Base-by-base conservation (phyloP, 2,329 filamentous ascomycete species). In the Chalaropsis ovoidea region DNA sequence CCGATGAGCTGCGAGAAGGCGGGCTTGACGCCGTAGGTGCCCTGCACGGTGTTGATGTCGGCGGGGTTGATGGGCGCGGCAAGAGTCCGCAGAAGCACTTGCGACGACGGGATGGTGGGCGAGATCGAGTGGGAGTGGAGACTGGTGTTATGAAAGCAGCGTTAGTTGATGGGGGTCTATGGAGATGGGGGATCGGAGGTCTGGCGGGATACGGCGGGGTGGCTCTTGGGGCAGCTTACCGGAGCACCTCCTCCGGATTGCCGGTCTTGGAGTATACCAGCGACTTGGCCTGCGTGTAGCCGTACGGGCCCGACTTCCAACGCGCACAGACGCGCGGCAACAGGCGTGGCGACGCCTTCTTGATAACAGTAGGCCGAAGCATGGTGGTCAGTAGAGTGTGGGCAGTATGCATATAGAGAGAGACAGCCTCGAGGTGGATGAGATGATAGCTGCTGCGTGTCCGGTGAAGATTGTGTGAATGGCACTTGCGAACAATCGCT, bases 1-100 rank as follows among this genome's bases (percentile, higher is more conserved):
- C 91, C 89, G 65, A 99, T 84, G 0, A 84, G 76, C 5, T 85
- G 86, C 19, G 84, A 86, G 76, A 95, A 92, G 56, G 82, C 79
- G 0, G 92, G 91, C 74, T 90, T 90, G 58, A 86, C 86, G 68
- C 93, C 93, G 78, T 99, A 99, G 3, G 93, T 91, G 70, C 94
- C 94, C 79, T 99, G 94, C 72, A 99, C 89, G 72, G 93, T 93
- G 80, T 99, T 99, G 76, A 99, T 89, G 77, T 99, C 94, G 72
- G 94, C 92, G 27, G 94, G 94, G 78, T 99, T 99, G 75, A 99
- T 90, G 66, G 94, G 90, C 0, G 91, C 86, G 41, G 92, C 89
- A 71, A 99, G 89, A 71, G 94, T 87, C 75, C 90, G 90, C 68
- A 99, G 80, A 65, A 93, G 91, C 70, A 95, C 77, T 60, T 81